Evolutionary conservation across 108 stramenopile species (phyloP).

Genomic region (Pseudonitzschia delicatissima): DNA sequence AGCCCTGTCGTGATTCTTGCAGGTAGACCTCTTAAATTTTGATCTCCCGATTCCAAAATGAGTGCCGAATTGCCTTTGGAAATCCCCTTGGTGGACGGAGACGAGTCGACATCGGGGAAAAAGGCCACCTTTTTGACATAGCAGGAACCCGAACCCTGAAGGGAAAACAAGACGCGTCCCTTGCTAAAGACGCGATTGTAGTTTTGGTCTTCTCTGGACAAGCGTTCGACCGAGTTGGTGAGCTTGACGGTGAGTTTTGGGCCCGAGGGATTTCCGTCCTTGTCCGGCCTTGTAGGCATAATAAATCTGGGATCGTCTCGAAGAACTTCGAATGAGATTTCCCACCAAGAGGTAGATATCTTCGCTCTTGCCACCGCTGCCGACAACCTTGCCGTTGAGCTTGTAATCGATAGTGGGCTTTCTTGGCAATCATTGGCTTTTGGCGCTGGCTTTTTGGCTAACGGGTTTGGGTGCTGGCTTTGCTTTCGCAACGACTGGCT

Average conservation of each 20-base stretch:
- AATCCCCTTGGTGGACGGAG: slow-evolving; percentile 1
- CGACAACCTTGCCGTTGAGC: slow-evolving; percentile 29
- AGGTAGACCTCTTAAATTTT: slow-evolving; percentile 62
- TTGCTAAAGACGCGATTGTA: slow-evolving; percentile 33
- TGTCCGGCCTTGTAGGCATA: background rate
- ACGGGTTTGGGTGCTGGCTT: background rate
- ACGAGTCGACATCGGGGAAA: slow-evolving; percentile 8
- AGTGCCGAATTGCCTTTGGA: slow-evolving; percentile 48
- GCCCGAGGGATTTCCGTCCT: slow-evolving; percentile 13
- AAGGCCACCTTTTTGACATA: slow-evolving; percentile 52
- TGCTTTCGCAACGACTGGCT: background rate
- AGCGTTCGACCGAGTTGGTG: background rate
- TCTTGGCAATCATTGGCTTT: background rate
- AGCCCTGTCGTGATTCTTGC: background rate
- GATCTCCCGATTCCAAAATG: slow-evolving; percentile 75
- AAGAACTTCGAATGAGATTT: slow-evolving; percentile 1
- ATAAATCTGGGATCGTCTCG: slow-evolving; percentile 10
- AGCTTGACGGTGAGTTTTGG: background rate
- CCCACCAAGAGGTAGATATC: slow-evolving; percentile 17
- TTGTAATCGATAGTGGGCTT: background rate
- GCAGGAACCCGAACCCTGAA: slow-evolving; percentile 28
- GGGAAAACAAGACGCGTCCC: slow-evolving; percentile 39
- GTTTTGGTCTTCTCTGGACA: background rate
- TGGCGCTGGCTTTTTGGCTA: background rate
- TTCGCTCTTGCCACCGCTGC: slow-evolving; percentile 39